Conservation (phyloP, 768 basidiomycete genomes). For the Phylloporus scabripes region DNA sequence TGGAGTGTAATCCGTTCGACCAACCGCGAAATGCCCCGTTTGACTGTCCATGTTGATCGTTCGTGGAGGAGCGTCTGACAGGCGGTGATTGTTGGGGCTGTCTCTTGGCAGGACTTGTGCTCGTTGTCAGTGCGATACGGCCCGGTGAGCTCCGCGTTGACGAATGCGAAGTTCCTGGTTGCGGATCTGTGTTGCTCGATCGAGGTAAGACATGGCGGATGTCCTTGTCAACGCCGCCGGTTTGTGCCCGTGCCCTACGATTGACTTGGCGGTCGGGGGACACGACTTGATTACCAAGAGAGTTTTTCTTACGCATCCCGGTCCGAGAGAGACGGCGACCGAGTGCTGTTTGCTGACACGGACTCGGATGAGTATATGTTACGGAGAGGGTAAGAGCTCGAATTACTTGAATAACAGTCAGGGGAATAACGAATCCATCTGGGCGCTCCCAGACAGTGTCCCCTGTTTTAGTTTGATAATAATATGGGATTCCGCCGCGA, state of each 20-base stretch:
- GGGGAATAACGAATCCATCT: constrained; percentile 81
- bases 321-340: constrained; percentile 64
- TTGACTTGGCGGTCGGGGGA: constrained; percentile 28
- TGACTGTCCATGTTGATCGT: constrained; percentile 23
- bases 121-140: constrained; percentile 21
- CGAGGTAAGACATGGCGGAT: constrained; percentile 28
- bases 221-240: constrained; percentile 31
- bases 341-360: constrained; percentile 59
- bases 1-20: constrained; percentile 27
- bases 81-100: constrained; percentile 20
- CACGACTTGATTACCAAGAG: constrained; percentile 11
- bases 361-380: constrained; percentile 5
- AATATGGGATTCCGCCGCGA: constrained; percentile 81
- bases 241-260: constrained; percentile 36
- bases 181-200: constrained; percentile 23
- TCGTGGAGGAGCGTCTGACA: constrained; percentile 31
- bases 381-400: constrained; percentile 1
- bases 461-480: constrained; percentile 89
- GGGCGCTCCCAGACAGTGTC: constrained; percentile 95
- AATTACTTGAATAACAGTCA: constrained; percentile 78
- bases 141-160: constrained; percentile 32
- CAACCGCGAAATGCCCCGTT: constrained; percentile 29
- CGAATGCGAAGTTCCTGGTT: constrained; percentile 28
- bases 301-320: constrained; percentile 29
- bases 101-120: constrained; percentile 24